A percentile compares a stretch with the other conserved stretches of the same genome.
Evolutionary conservation across 768 basidiomycete genomes (phyloP).

Genomic region (Boletales sp.): DNA sequence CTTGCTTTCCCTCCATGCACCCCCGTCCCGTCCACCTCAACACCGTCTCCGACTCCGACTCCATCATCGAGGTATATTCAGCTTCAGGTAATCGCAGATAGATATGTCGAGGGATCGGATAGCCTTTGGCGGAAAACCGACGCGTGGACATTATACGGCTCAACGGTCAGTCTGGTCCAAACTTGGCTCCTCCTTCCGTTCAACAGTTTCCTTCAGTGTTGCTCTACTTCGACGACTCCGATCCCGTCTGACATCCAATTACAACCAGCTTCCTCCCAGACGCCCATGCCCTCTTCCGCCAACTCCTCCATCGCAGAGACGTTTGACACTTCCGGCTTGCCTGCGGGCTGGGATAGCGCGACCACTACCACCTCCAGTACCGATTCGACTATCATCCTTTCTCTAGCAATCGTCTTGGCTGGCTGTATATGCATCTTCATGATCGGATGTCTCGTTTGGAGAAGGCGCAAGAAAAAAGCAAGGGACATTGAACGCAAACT

Average conservation of each 20-base stretch:
- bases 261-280: conserved; percentile 1
- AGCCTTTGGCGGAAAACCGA: conserved; percentile 55
- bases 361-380: conserved; percentile 12
- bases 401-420: conserved; percentile 61
- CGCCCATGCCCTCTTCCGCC: conserved; percentile 11
- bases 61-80: conserved; percentile 2
- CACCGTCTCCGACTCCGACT: conserved; percentile 6
- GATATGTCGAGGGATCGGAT: conserved; percentile 49
- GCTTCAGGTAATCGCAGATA: conserved; percentile 43
- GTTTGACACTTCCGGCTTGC: conserved; percentile 35
- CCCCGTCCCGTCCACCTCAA: conserved; percentile 2
- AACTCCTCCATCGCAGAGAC: conserved; percentile 13
- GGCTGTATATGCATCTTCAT: conserved; percentile 59
- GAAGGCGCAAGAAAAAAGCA: conserved; percentile 36
- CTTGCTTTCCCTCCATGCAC: neutral
- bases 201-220: conserved; percentile 15
- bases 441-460: conserved; percentile 58
- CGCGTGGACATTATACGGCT: conserved; percentile 65
- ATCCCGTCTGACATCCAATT: conserved; percentile 3
- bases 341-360: conserved; percentile 49
- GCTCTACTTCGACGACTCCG: conserved; percentile 1
- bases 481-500: conserved; percentile 55
- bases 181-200: neutral
- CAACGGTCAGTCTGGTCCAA: conserved; percentile 45
- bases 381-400: conserved; percentile 49